A percentile compares a stretch with the other conserved stretches of the same genome.
Evolutionary conservation across 495 filamentous ascomycete genomes (phyloP).

Genomic region (Lentithecium fluviatile): DNA sequence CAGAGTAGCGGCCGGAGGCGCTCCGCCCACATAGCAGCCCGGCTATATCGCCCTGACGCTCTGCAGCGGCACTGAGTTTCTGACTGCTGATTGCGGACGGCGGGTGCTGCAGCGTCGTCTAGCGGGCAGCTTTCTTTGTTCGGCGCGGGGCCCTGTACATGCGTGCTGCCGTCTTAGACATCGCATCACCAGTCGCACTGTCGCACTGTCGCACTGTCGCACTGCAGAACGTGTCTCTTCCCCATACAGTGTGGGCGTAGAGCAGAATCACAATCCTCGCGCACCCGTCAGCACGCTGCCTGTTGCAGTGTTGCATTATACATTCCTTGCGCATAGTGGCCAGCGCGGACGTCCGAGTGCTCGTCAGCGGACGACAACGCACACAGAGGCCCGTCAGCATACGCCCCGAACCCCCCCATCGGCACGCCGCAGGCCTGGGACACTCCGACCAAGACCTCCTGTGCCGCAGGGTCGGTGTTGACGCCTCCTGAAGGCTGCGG

Average conservation of each 20-base stretch:
- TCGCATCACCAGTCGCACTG: constrained; percentile 8
- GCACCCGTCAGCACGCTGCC: too few species aligned
- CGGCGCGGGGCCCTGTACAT: constrained; percentile 15
- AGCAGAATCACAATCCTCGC: too few species aligned
- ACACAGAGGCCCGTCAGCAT: too few species aligned
- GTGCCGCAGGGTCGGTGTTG: neutral
- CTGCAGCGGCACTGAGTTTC: constrained; percentile 12
- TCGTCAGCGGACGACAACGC: too few species aligned
- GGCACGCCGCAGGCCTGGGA: too few species aligned
- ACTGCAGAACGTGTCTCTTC: constrained; percentile 5
- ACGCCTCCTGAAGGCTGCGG: constrained; percentile 5
- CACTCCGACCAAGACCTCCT: too few species aligned
- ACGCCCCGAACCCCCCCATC: too few species aligned
- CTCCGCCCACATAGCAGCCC: constrained; percentile 4
- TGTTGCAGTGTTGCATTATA: too few species aligned
- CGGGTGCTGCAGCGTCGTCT: constrained; percentile 18
- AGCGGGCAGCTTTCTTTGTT: constrained; percentile 1
- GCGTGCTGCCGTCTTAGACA: constrained; percentile 11
- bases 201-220: constrained; percentile 6
- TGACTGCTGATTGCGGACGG: constrained; percentile 25
- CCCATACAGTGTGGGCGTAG: neutral
- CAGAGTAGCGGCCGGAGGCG: constrained; percentile 22
- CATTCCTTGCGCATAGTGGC: too few species aligned
- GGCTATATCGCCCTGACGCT: neutral
- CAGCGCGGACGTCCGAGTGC: too few species aligned